Base-by-base conservation (phyloP, 495 filamentous ascomycete species). In the Penicillium salamii region DNA sequence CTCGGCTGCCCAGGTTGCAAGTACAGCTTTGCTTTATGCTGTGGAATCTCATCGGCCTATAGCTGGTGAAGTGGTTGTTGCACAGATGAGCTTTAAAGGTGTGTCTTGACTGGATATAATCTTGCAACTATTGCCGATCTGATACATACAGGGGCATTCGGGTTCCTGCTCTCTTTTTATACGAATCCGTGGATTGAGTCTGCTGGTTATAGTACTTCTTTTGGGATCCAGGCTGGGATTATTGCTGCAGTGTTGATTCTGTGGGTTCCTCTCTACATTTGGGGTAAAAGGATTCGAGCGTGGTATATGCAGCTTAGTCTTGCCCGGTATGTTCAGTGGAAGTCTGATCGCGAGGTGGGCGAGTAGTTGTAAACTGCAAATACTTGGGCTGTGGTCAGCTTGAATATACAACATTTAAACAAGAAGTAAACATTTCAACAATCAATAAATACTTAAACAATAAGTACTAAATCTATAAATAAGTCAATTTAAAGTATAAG, bases 121-220 rank as follows among this genome's bases (percentile, higher is more conserved):
- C 23, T 26, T 26, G 23, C 23, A n/a, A n/a, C n/a, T n/a, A n/a
- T n/a, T n/a, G n/a, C n/a, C n/a, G n/a, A n/a, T n/a, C n/a, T n/a
- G n/a, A n/a, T n/a, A n/a, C 8, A 26, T 26, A 8, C 38, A 73
- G 70, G 72, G 19, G 59, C 75, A 9, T 81, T 81, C 55, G 78
- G 77, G n/a, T 82, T 82, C 54, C 66, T 81, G 8, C 65, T 83
- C 19, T 78, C 77, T 2, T 82, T 82, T 42, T 82, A 81, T 58
- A 81, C 77, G 9, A 83, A 81, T 44, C 76, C 74, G 0, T 81
- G 78, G 79, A 72, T 78, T n/a, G 61, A 66, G n/a, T 43, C 69
- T 46, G 61, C 67, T 3, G 78, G 78, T 1, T 82, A 82, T 39
- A 46, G 63, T 19, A 60, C 69, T 49, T 76, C 78, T 7, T 81